Conservation (phyloP, 352 stramenopile genomes). For the Pythium oligandrum region DNA sequence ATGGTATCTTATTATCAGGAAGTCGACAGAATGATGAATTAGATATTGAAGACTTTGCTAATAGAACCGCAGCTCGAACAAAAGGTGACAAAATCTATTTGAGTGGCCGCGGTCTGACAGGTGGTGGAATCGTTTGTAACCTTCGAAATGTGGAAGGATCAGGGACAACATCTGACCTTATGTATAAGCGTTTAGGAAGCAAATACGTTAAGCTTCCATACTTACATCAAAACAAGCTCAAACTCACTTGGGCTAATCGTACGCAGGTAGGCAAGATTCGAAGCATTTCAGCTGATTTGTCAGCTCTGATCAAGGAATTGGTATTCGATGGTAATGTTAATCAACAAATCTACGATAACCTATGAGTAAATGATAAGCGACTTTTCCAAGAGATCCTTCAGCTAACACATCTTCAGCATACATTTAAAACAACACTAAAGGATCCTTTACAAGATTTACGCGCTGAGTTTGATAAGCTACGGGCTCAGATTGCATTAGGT, state of each 20-base stretch:
- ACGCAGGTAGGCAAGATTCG: slow-evolving; percentile 1
- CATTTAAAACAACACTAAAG: background rate
- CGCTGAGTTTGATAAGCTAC: slow-evolving; percentile 13
- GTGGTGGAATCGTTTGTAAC: background rate
- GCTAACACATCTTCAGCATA: slow-evolving; percentile 7
- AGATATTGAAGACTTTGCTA: background rate
- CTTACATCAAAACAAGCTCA: slow-evolving; percentile 4
- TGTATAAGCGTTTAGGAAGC: slow-evolving; percentile 10
- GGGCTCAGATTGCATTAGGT: slow-evolving; percentile 1
- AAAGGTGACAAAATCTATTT: background rate
- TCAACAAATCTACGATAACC: slow-evolving; percentile 6
- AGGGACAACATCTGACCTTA: slow-evolving; percentile 6
- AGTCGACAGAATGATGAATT: too few relatives aligned
- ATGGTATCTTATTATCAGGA: too few relatives aligned
- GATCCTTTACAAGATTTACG: slow-evolving; percentile 3
- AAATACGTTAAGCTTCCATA: slow-evolving; percentile 11
- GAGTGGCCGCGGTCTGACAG: slow-evolving; percentile 1
- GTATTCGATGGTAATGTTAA: slow-evolving; percentile 11
- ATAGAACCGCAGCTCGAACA: background rate
- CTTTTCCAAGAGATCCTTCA: slow-evolving; percentile 8
- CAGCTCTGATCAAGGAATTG: slow-evolving; percentile 9
- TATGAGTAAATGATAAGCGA: slow-evolving; percentile 8
- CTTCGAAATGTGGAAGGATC: slow-evolving; percentile 5
- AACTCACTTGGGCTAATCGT: slow-evolving; percentile 7
- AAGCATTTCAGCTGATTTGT: slow-evolving; percentile 1